Evolutionary conservation across 176 grass and related monocot genomes (phyloP), one percentile per base, ranked within the genome.

Genomic region (Dactylis glomerata): DNA sequence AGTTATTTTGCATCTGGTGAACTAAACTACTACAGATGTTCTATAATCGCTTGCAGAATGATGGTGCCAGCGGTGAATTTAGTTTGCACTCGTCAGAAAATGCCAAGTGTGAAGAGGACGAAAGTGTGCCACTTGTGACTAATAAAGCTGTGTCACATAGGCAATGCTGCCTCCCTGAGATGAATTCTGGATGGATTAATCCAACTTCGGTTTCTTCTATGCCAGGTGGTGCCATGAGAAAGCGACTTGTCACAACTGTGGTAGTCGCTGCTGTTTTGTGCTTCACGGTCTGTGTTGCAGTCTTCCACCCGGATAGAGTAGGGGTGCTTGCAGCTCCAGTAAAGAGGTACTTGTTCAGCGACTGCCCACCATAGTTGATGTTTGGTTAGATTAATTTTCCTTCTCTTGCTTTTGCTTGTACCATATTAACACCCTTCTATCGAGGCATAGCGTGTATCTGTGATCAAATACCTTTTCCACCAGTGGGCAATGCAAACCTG

Each of bases 231-330:
- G 67, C 65, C 15, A 88, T 73, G 24, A 96, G 82, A 77, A 87
- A 68, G 19, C 83, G 86, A 16, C 47, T 92, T 74, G 70, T 76
- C n/a, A 52, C 76, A 15, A 81, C 90, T 37, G 38, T 91, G 45
- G 32, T 83, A 26, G 75, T 94, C 70, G 70, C 84, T 79, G 90
- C 89, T 77, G 74, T 99, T n/a, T 50, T 92, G 63, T 99, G 97
- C 79, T 87, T 99, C 28, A 70, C 88, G 26, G 91, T 93, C 8
- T 99, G 93, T 76, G 73, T 89, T 78, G 91, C 87, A 15, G 84
- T 99, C 59, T 84, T 96, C 68, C 97, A 99, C 72, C 97, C 93
- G 0, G 84, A 77, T 36, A 90, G 89, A 81, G 83, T 68, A 23
- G 83, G 75, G 73, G 69, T 57, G 13, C 87, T 94, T 92, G 86